Evolutionary conservation across 2,329 filamentous ascomycete genomes (phyloP), one percentile per base, ranked within the genome.

Genomic region (Fusarium irregulare): DNA sequence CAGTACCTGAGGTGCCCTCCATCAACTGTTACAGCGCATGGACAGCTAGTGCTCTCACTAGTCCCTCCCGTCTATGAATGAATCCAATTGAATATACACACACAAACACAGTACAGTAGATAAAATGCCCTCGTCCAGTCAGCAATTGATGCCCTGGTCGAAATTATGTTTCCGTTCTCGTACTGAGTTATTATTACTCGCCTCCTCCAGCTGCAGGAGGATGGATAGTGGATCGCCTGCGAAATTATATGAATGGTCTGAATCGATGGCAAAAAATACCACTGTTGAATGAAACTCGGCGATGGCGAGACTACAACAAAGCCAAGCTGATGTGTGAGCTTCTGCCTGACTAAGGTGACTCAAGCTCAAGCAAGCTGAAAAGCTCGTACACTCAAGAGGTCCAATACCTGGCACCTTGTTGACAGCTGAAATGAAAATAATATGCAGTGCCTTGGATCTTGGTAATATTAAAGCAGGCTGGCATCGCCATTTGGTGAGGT

Each of bases 211-310:
- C 56, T 60, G 67, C 50, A 70, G 55, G 48, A 46, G 28, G 40
- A 70, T 64, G 67, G 58, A 71, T 66, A 56, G 45, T 66, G 64
- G 64, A 60, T 56, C 61, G 48, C 27, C 44, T 56, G 46, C 47
- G 51, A 55, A 48, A 32, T 47, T 51, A 44, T 49, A 50, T 59
- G 50, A 46, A 46, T 55, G 48, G 44, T 50, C 50, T 63, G 49
- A 25, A 20, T 37, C 32, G 56, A 70, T 67, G 66, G 62, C 67
- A 25, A 67, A 60, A 66, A 64, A 53, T 14, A 50, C 46, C 18
- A 47, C 23, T 12, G 48, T 61, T 27, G 37, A 66, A 55, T 27
- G 37, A 66, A 55, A 56, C 34, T 64, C 59, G 64, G 64, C 32
- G 50, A 69, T 30, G 47, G 66, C 64, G 54, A 68, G 28, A 30